A percentile compares a stretch with the other conserved stretches of the same genome.
These are phyloP conservation scores for Amanita pseudoporphyria DNA, from an alignment of 768 basidiomycete genomes.

Conservation along the genomic window DNA sequence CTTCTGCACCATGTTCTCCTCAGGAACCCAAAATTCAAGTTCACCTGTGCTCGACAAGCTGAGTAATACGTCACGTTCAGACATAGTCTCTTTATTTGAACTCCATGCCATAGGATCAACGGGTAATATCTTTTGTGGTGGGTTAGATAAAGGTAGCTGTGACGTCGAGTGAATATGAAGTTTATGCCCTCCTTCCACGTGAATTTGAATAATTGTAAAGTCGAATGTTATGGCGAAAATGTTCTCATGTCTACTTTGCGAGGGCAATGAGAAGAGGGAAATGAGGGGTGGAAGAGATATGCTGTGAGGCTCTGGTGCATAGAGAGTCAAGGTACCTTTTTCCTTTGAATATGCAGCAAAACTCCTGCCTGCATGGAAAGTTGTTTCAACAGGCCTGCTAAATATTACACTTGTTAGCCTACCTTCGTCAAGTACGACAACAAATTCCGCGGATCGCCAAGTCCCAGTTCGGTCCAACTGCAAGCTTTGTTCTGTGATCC, in stretches of 20 bases:
- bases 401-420: slow-evolving; percentile 13
- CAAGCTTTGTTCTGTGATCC: slow-evolving; percentile 35
- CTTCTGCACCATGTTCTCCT: slow-evolving; percentile 19
- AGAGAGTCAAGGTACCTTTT: slow-evolving; percentile 40
- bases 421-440: slow-evolving; percentile 68
- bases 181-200: slow-evolving; percentile 27
- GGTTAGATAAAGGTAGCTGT: slow-evolving; percentile 40
- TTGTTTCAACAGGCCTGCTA: slow-evolving; percentile 1
- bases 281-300: slow-evolving; percentile 41
- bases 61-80: slow-evolving; percentile 62
- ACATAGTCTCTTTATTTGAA: slow-evolving; percentile 27
- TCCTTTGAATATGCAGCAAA: slow-evolving; percentile 51
- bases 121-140: slow-evolving; percentile 52
- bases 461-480: slow-evolving; percentile 36
- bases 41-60: slow-evolving; percentile 72
- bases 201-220: slow-evolving; percentile 49
- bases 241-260: slow-evolving; percentile 37
- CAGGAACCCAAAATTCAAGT: slow-evolving; percentile 80
- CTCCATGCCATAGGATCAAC: slow-evolving; percentile 90
- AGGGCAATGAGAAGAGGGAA: slow-evolving; percentile 60
- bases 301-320: slow-evolving; percentile 34
- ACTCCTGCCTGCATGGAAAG: slow-evolving; percentile 31
- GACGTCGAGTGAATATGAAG: slow-evolving; percentile 40
- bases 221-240: slow-evolving; percentile 62
- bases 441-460: slow-evolving; percentile 51